Base-by-base conservation (phyloP, 805 yeast species). In the Metschnikowia gruessii region DNA sequence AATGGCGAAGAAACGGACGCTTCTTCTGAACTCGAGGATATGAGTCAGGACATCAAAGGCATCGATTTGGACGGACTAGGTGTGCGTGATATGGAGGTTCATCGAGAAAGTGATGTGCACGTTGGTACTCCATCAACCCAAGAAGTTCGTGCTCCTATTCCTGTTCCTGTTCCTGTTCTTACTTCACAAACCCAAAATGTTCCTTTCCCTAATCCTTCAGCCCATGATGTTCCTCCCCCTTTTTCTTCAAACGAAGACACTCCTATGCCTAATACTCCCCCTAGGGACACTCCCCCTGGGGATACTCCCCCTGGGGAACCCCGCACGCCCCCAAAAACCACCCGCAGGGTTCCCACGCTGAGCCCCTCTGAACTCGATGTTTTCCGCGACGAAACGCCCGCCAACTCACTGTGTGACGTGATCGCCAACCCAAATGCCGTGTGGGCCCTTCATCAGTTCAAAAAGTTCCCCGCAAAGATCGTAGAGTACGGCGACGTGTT, bases 401-500 rank as follows among this genome's bases (percentile, higher is more conserved):
- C 13, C 12, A 38, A 9, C 24, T 32, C 39, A 15, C 16, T 35
- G 8, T 26, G 32, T 30, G 45, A 43, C 1, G 46, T 53, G 18
- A 54, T 67, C 19, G 16, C 24, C 7, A 48, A 54, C 30, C 44
- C 43, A 0, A 50, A 52, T 6, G 71, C 78, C 37, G 82, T 81
- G 1, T 82, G 84, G 84, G 80, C 79, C 11, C 68, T 70, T 13
- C 74, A 72, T 51, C 70, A 72, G 46, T 66, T 76, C 35, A 74
- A 72, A 38, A 69, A 70, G 59, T 80, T 75, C 51, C 78, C 86
- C 0, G 87, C 83, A 0, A 55, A 60, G 2, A 57, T 80, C 1
- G 40, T 65, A 1, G 56, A 58, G 12, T 63, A 60, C 1, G 50
- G 53, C 12, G 70, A 68, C 3, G 50, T 48, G 3, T 64, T 63